A percentile compares a stretch with the other conserved stretches of the same genome.
These are phyloP conservation scores for Aspergillus bombycis DNA, from an alignment of 2,329 filamentous ascomycete species.

Conservation along the genomic window DNA sequence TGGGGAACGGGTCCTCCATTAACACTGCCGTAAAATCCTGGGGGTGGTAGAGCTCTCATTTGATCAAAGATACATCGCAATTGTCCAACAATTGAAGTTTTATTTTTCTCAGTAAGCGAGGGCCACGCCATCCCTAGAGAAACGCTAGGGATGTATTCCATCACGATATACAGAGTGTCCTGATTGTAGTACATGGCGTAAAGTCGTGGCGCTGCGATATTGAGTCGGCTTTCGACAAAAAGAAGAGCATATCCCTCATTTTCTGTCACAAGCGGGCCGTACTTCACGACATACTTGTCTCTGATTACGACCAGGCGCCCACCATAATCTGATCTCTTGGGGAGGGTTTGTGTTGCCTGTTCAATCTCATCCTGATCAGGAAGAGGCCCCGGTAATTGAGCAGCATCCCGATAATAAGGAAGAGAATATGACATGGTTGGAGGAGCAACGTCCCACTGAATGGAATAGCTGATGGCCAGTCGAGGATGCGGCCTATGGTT, in stretches of 20 bases:
- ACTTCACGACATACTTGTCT: constrained; percentile 26
- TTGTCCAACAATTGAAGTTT: constrained; percentile 18
- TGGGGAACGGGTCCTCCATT: constrained; percentile 23
- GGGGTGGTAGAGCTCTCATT: constrained; percentile 22
- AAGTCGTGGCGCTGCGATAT: constrained; percentile 23
- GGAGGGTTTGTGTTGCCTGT: no score
- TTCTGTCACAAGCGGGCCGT: constrained; percentile 23
- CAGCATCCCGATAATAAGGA: no score
- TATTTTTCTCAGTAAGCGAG: constrained; percentile 19
- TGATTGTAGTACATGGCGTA: constrained; percentile 24
- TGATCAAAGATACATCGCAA: constrained; percentile 22
- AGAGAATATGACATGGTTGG: no score
- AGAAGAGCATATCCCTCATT: constrained; percentile 27
- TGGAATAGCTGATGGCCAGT: no score
- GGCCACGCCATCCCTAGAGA: constrained; percentile 19
- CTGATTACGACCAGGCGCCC: constrained; percentile 23
- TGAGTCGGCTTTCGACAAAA: constrained; percentile 23
- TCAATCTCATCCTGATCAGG: no score
- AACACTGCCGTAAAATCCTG: constrained; percentile 25
- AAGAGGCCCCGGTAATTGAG: no score
- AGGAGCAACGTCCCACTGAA: no score
- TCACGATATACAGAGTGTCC: constrained; percentile 23
- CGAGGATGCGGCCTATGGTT: no score
- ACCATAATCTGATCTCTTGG: neutral
- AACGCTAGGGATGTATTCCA: constrained; percentile 20